Percentiles rank a stretch among this genome's conserved stretches.
These are phyloP conservation scores for Liquidambar formosana DNA, from an alignment of 164 flowering plant genomes.

Conservation along the genomic window DNA sequence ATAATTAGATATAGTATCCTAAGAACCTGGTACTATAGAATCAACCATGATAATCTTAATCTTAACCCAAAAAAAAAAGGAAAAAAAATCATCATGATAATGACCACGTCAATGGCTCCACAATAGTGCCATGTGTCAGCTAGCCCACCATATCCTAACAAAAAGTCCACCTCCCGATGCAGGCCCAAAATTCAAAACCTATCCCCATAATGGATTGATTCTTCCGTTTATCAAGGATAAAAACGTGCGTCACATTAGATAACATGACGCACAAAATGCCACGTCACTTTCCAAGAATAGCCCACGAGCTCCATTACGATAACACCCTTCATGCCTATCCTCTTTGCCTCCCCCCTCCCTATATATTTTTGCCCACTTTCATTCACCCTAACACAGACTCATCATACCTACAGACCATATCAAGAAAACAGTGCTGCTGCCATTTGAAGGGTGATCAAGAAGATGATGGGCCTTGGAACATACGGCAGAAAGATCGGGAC, in stretches of 20 bases:
- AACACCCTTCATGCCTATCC: slow-evolving; percentile 12
- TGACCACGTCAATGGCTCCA: too few species aligned
- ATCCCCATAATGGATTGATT: not conserved
- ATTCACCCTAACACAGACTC: not conserved
- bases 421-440: too few species aligned
- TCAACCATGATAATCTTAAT: too few species aligned
- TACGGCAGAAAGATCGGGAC: slow-evolving; percentile 13
- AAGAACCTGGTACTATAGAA: too few species aligned
- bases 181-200: slow-evolving; percentile 11
- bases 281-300: not conserved
- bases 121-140: too few species aligned
- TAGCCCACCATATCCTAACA: not conserved
- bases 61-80: too few species aligned
- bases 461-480: slow-evolving; percentile 16
- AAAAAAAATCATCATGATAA: too few species aligned
- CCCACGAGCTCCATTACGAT: slow-evolving; percentile 15
- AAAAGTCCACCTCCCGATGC: slow-evolving; percentile 8
- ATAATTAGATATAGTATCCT: too few species aligned
- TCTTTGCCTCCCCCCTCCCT: not conserved
- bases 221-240: slow-evolving; percentile 5
- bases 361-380: not conserved
- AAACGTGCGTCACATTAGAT: not conserved
- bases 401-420: not conserved
- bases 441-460: not conserved
- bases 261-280: slow-evolving; percentile 4